Percentiles rank a stretch among this genome's conserved stretches.
Evolutionary conservation across 768 basidiomycete species (phyloP).

Genomic region (Boletus pseudopeckii): DNA sequence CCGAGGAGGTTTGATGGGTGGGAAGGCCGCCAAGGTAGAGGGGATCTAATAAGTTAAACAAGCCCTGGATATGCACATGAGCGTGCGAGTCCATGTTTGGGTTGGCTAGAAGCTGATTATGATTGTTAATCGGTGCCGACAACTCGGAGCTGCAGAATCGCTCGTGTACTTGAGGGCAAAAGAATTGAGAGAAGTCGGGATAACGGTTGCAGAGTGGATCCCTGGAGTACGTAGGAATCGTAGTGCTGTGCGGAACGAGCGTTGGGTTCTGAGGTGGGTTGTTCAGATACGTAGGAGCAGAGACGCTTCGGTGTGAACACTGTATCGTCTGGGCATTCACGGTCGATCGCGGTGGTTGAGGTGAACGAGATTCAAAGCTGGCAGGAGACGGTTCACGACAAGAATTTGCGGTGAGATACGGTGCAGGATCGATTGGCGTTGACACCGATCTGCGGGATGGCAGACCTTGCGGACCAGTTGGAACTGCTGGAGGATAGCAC

Average conservation of each 20-base stretch:
- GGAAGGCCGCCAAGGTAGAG: neutral
- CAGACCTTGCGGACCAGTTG: neutral
- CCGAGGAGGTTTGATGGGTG: neutral
- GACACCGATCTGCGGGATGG: constrained; percentile 5
- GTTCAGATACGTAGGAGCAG: neutral
- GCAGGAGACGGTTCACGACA: neutral
- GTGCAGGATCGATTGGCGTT: neutral
- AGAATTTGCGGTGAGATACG: neutral
- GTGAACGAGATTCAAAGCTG: neutral
- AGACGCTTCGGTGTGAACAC: neutral
- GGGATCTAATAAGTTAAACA: neutral
- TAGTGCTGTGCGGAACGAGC: neutral
- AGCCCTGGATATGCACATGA: neutral
- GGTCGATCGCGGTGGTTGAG: neutral
- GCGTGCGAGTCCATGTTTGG: neutral
- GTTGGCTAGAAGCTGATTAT: neutral
- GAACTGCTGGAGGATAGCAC: neutral
- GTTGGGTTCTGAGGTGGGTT: neutral
- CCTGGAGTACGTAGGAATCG: constrained; percentile 25
- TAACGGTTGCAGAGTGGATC: constrained; percentile 31
- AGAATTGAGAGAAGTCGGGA: constrained; percentile 33
- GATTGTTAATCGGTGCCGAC: neutral
- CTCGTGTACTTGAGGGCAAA: constrained; percentile 16
- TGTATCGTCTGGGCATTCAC: neutral
- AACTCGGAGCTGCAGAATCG: constrained; percentile 2